A percentile compares a stretch with the other conserved stretches of the same genome.
Conservation (phyloP, 495 filamentous ascomycete genomes). For the Massariosphaeria phaeospora region DNA sequence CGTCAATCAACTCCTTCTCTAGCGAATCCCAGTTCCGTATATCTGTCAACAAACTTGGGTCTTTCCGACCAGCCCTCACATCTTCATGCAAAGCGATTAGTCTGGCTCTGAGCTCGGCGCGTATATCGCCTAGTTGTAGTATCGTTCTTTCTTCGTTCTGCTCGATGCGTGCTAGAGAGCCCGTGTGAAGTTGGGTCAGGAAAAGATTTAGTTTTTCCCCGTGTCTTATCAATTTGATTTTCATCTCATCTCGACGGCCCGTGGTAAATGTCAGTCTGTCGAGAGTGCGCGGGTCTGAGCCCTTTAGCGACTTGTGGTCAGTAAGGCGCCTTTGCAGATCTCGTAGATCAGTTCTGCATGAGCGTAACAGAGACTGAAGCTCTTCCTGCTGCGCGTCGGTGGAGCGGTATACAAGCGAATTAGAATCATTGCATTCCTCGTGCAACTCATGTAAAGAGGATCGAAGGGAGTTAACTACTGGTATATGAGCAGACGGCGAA, state of each 20-base stretch:
- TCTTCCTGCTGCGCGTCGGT: slow-evolving; percentile 1
- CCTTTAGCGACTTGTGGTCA: slow-evolving; percentile 2
- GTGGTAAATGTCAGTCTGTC: slow-evolving; percentile 16
- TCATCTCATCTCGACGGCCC: slow-evolving; percentile 9
- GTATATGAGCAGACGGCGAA: not conserved
- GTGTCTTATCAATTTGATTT: not conserved
- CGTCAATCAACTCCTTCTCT: slow-evolving; percentile 17
- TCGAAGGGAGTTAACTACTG: slow-evolving; percentile 3
- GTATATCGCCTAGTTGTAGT: not conserved
- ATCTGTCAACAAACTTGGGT: slow-evolving; percentile 4
- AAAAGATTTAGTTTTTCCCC: slow-evolving; percentile 11
- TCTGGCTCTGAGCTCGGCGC: not conserved
- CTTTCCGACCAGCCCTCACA: slow-evolving; percentile 4
- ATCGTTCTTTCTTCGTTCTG: not conserved
- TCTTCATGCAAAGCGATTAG: slow-evolving; percentile 13
- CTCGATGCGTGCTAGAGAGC: slow-evolving; percentile 15
- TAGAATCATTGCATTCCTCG: slow-evolving; percentile 5
- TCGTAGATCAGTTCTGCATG: not conserved
- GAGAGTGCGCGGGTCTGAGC: not conserved
- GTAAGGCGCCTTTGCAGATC: not conserved
- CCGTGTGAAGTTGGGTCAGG: slow-evolving; percentile 4
- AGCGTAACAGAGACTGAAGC: not conserved
- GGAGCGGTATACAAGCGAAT: slow-evolving; percentile 13
- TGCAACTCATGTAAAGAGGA: slow-evolving; percentile 2
- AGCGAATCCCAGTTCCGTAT: slow-evolving; percentile 8